Conservation (phyloP, 495 filamentous ascomycete species). For the Staphylotrichum longicolle region DNA sequence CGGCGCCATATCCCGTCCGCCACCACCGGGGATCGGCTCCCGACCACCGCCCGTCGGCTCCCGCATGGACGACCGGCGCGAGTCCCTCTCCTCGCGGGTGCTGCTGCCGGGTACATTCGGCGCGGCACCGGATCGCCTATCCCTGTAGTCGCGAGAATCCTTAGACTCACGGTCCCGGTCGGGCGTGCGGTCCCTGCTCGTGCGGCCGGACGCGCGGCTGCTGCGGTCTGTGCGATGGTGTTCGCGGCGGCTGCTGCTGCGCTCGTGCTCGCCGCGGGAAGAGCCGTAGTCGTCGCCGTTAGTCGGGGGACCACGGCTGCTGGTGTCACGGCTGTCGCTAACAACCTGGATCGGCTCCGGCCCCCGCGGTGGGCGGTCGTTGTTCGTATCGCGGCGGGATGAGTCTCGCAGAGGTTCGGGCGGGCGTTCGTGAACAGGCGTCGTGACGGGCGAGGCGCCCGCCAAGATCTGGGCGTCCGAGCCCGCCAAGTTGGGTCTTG, state of each 20-base stretch:
- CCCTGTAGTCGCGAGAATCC: constrained; percentile 13
- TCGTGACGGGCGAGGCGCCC: constrained; percentile 46
- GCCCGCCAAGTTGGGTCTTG: constrained; percentile 42
- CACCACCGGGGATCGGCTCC: constrained; percentile 18
- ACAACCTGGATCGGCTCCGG: constrained; percentile 34
- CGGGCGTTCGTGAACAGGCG: constrained; percentile 45
- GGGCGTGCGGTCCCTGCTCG: constrained; percentile 28
- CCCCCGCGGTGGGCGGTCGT: constrained; percentile 21
- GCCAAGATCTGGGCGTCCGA: constrained; percentile 50
- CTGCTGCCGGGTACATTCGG: constrained; percentile 12
- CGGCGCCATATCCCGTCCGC: constrained; percentile 29
- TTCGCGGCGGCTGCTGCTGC: constrained; percentile 44
- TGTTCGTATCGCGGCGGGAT: constrained; percentile 24
- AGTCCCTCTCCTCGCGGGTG: constrained; percentile 24
- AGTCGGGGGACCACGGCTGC: background rate
- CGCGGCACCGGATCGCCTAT: constrained; percentile 34
- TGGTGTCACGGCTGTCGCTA: constrained; percentile 31
- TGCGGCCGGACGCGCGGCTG: constrained; percentile 40
- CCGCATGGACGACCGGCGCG: constrained; percentile 28
- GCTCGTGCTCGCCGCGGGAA: constrained; percentile 41
- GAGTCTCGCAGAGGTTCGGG: constrained; percentile 38
- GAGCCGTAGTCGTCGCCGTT: constrained; percentile 39
- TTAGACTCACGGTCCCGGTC: constrained; percentile 21
- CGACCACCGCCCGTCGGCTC: constrained; percentile 26
- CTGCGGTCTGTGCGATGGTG: constrained; percentile 43